A percentile compares a stretch with the other conserved stretches of the same genome.
Conservation (phyloP, 306 rosid genomes). For the Ammopiptanthus mongolicus region DNA sequence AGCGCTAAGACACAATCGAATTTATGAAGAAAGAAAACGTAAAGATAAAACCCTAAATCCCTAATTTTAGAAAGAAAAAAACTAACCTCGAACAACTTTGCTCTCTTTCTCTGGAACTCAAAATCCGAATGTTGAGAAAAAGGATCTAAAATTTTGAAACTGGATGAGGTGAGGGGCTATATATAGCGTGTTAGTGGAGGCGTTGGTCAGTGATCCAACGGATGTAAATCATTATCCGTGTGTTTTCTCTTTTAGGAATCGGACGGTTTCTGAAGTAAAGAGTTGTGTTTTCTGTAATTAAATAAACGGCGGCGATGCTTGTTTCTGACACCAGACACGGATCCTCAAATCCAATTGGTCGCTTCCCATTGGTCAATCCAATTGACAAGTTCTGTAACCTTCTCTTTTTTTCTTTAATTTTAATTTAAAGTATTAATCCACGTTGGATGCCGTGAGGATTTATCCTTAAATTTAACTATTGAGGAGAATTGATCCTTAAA, state of each 20-base stretch:
- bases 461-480: no score
- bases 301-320: constrained; percentile 30
- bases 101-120: not conserved
- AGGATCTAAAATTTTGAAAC: not conserved
- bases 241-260: constrained; percentile 37
- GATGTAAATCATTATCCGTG: constrained; percentile 36
- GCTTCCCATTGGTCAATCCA: constrained; percentile 25
- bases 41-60: constrained; percentile 13
- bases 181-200: constrained; percentile 17
- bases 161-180: fast-evolving
- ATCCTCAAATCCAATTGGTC: constrained; percentile 20
- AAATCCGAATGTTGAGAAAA: not conserved
- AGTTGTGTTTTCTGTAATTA: constrained; percentile 42
- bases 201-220: constrained; percentile 25
- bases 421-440: no score
- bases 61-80: no score
- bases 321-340: constrained; percentile 22
- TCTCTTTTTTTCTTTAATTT: no score
- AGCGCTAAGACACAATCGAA: not conserved
- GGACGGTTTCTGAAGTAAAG: constrained; percentile 15
- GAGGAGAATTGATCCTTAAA: no score
- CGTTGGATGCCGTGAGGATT: no score
- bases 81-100: constrained; percentile 25
- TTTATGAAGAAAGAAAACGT: not conserved
- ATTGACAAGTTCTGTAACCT: not conserved